Evolutionary conservation across 345 rosid genomes (phyloP).

Genomic region (Orychophragmus violaceus): DNA sequence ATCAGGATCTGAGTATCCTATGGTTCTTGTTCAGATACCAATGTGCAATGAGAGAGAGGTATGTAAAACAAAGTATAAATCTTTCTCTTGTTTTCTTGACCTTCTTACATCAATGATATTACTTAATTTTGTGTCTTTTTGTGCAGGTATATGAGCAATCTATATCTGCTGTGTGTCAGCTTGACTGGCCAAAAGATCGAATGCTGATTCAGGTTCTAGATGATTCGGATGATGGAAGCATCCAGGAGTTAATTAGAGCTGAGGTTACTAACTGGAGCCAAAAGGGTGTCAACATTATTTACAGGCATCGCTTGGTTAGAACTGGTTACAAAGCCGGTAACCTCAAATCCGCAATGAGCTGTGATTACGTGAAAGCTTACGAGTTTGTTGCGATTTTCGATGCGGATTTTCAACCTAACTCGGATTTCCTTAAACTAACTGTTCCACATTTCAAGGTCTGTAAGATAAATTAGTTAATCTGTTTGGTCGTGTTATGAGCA

Average conservation of each 20-base stretch:
- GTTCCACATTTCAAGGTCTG: conserved; percentile 79
- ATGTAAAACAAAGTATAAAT: conserved; percentile 8
- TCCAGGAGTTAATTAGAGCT: conserved; percentile 52
- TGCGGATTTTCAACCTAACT: conserved; percentile 74
- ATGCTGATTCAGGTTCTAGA: conserved; percentile 69
- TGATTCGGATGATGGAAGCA: conserved; percentile 65
- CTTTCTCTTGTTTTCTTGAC: background rate
- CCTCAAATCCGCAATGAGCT: conserved; percentile 83
- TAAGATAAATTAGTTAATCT: background rate
- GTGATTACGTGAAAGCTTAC: conserved; percentile 59
- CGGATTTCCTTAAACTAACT: conserved; percentile 57
- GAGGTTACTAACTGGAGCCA: conserved; percentile 64
- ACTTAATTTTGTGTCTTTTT: background rate
- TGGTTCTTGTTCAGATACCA: conserved; percentile 87
- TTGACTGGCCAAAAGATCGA: conserved; percentile 71
- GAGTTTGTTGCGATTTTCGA: conserved; percentile 86
- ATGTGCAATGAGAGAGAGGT: conserved; percentile 89
- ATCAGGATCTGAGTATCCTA: conserved; percentile 46
- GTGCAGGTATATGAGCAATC: conserved; percentile 78
- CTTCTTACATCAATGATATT: background rate
- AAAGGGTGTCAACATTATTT: conserved; percentile 57
- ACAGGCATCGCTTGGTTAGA: conserved; percentile 59
- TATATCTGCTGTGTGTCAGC: conserved; percentile 70
- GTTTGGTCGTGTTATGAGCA: background rate
- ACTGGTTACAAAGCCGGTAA: conserved; percentile 89